A percentile compares a stretch with the other conserved stretches of the same genome.
Conservation (phyloP, 139 green algal species). For the Closterium sp. region DNA sequence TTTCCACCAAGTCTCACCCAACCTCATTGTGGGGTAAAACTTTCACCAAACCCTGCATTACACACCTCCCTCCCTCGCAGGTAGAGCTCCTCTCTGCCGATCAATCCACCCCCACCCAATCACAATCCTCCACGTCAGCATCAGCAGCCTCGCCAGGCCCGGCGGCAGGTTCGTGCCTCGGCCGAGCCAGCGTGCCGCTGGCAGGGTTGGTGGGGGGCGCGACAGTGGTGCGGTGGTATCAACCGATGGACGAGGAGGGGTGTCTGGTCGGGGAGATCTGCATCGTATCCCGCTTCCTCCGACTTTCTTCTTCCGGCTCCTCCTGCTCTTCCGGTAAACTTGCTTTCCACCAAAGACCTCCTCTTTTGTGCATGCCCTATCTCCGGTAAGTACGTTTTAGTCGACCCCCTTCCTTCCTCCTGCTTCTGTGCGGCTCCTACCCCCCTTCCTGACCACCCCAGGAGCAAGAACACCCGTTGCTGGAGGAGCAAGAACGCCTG, state of each 20-base stretch:
- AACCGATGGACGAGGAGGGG: background rate
- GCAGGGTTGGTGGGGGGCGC: background rate
- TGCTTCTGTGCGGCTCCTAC: too few species aligned
- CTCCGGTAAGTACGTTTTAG: too few species aligned
- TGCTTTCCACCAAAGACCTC: too few species aligned
- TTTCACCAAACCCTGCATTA: too few species aligned
- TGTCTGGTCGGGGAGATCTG: background rate
- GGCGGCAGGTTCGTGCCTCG: background rate
- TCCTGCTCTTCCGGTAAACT: background rate
- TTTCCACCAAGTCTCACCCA: background rate
- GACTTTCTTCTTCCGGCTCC: background rate
- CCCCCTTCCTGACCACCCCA: too few species aligned
- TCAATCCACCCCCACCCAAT: background rate
- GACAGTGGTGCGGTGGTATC: background rate
- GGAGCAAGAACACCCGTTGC: too few species aligned
- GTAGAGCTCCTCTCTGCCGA: background rate
- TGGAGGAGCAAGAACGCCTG: too few species aligned
- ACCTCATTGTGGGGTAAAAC: too few species aligned
- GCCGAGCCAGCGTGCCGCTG: background rate
- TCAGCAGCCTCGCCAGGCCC: too few species aligned
- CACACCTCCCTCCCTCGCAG: background rate
- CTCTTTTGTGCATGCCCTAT: too few species aligned
- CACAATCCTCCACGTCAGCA: background rate
- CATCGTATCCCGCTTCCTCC: background rate
- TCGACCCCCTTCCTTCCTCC: too few species aligned